phyloP scores from a whole-genome alignment of 768 basidiomycete genomes.

The Kwoniella dejecticola region DNA sequence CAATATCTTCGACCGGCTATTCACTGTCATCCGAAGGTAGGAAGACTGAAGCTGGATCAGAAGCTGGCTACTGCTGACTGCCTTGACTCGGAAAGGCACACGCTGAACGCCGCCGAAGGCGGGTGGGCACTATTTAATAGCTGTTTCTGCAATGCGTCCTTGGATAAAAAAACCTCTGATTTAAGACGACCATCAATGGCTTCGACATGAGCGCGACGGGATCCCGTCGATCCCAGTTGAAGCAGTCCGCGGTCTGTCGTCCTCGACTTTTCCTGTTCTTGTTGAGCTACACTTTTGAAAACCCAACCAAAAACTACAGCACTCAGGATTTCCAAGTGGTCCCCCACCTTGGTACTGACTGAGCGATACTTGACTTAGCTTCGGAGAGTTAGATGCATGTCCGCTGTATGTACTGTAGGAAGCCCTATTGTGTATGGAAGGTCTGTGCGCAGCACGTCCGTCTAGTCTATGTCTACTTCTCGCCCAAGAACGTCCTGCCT shows the following conservation, averaged over 20 bases:
- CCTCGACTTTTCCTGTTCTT: not conserved
- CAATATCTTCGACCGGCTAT: too few relatives aligned
- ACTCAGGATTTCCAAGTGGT: constrained; percentile 3
- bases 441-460: constrained; percentile 6
- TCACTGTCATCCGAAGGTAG: too few relatives aligned
- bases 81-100: too few relatives aligned
- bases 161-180: too few relatives aligned
- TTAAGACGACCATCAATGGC: too few relatives aligned
- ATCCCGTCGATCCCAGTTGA: not conserved
- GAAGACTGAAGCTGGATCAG: too few relatives aligned
- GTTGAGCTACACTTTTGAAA: not conserved
- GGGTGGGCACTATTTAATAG: too few relatives aligned
- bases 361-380: constrained; percentile 1
- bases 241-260: not conserved
- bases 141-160: too few relatives aligned
- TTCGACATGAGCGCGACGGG: too few relatives aligned
- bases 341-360: constrained; percentile 2
- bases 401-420: not conserved
- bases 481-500: constrained; percentile 1
- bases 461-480: not conserved
- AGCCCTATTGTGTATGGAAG: not conserved
- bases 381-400: constrained; percentile 3
- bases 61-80: too few relatives aligned
- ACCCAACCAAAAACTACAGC: not conserved
- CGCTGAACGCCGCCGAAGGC: too few relatives aligned